Percentiles rank a stretch among this genome's conserved stretches.
Evolutionary conservation across 2,329 filamentous ascomycete species (phyloP).

Genomic region (Aureobasidium subglaciale): DNA sequence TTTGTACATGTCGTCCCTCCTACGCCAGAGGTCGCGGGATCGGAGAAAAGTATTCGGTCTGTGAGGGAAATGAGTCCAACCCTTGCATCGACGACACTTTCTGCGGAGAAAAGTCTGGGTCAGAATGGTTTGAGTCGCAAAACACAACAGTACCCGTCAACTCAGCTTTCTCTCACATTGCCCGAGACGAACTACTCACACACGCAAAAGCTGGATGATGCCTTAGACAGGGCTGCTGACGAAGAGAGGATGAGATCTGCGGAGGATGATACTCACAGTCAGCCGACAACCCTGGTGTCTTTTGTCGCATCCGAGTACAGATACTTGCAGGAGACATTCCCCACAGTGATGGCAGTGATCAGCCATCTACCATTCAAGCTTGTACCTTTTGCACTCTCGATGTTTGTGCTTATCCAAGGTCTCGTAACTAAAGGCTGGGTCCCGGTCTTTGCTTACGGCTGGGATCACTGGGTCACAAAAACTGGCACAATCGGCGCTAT

Average conservation of each 20-base stretch:
- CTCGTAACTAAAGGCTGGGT: slow-evolving; percentile 71
- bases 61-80: neutral
- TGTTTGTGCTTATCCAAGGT: slow-evolving; percentile 69
- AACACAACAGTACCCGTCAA: neutral
- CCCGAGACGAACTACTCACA: neutral
- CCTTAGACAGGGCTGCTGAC: neutral
- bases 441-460: slow-evolving; percentile 63
- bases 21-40: neutral
- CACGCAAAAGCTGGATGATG: neutral
- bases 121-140: neutral
- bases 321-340: slow-evolving; percentile 66
- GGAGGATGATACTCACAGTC: slow-evolving; percentile 6
- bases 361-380: slow-evolving; percentile 60
- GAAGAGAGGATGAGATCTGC: neutral
- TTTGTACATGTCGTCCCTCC: neutral
- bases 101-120: neutral
- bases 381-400: slow-evolving; percentile 63
- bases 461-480: slow-evolving; percentile 64
- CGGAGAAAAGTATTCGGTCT: slow-evolving; percentile 2
- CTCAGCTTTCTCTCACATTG: neutral
- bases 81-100: neutral
- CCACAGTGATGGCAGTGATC: slow-evolving; percentile 59
- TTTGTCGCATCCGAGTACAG: slow-evolving; percentile 38
- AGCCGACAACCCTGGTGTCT: slow-evolving; percentile 48
- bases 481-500: slow-evolving; percentile 63